These are phyloP conservation scores for Metschnikowia peoriensis DNA, from an alignment of 805 yeast species.

Conservation along the genomic window DNA sequence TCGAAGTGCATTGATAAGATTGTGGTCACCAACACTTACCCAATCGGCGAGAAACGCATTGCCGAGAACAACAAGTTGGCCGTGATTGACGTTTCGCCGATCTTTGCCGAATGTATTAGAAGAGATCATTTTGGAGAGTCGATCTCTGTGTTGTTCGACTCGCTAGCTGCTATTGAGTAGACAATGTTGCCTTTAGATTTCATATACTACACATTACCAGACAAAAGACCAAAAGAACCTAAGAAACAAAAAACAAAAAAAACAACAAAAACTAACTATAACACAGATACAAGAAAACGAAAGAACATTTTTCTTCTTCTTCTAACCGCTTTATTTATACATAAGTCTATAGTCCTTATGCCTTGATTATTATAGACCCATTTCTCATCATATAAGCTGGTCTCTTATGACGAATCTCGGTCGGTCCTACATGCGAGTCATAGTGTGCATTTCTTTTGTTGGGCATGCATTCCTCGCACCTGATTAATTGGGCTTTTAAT, in stretches of 20 bases:
- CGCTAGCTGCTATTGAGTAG: constrained; percentile 59
- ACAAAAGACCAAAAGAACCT: not conserved
- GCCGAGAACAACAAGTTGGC: constrained; percentile 62
- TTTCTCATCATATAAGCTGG: not conserved
- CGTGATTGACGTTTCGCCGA: constrained; percentile 89
- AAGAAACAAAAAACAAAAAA: not conserved
- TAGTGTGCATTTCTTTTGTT: no score
- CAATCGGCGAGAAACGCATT: constrained; percentile 65
- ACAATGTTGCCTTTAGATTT: not conserved
- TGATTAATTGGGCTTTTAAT: no score
- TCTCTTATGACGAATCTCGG: no score
- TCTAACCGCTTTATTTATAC: not conserved
- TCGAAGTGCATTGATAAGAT: constrained; percentile 85
- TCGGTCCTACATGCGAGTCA: no score
- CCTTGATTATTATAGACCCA: not conserved
- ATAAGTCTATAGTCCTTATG: not conserved
- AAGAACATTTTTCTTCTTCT: no score
- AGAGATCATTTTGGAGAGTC: constrained; percentile 99
- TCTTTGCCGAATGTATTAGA: constrained; percentile 96
- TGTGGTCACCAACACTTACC: constrained; percentile 95
- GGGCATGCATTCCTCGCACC: no score
- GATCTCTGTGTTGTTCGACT: constrained; percentile 88
- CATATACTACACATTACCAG: not conserved
- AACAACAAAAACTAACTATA: no score
- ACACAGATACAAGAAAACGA: no score